Evolutionary conservation across 2,329 filamentous ascomycete species (phyloP).

Genomic region (Sordariomycetes sp.): DNA sequence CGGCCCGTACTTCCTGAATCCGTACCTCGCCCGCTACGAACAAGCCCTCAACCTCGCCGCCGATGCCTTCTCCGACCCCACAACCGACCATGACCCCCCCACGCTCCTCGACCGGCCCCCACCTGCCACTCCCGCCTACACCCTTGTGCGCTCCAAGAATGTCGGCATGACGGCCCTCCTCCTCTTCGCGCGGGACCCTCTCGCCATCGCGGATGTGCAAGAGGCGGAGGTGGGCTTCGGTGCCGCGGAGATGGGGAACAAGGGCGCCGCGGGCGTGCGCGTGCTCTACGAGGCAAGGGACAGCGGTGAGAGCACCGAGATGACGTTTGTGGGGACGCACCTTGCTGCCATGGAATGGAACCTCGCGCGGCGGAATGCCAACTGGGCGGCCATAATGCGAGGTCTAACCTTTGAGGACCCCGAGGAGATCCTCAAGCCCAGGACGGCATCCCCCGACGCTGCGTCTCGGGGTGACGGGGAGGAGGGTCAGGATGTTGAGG

Average conservation of each 20-base stretch:
- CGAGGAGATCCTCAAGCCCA: slow-evolving; percentile 19
- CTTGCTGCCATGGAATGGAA: slow-evolving; percentile 79
- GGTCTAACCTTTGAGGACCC: slow-evolving; percentile 61
- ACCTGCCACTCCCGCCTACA: slow-evolving; percentile 34
- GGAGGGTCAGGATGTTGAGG: slow-evolving; percentile 8
- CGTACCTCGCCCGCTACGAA: slow-evolving; percentile 62
- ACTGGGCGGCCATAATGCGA: slow-evolving; percentile 78
- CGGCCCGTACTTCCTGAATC: slow-evolving; percentile 63
- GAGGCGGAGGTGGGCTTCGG: slow-evolving; percentile 79
- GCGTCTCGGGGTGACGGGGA: slow-evolving; percentile 10
- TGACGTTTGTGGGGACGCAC: slow-evolving; percentile 84
- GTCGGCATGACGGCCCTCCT: slow-evolving; percentile 84
- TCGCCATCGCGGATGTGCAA: slow-evolving; percentile 51
- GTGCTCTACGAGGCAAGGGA: slow-evolving; percentile 39
- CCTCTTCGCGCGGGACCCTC: slow-evolving; percentile 59
- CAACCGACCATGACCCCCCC: slow-evolving; percentile 8
- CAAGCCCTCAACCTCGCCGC: slow-evolving; percentile 61
- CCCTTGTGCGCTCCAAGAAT: slow-evolving; percentile 57
- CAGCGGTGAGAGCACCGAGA: slow-evolving; percentile 32
- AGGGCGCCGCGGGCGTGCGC: slow-evolving; percentile 76
- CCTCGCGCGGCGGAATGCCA: slow-evolving; percentile 61
- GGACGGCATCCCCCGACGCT: background rate
- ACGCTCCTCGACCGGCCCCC: slow-evolving; percentile 17
- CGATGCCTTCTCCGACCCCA: slow-evolving; percentile 9
- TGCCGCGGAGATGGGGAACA: slow-evolving; percentile 82